Base-by-base conservation (phyloP, 1,139 yeast species). In the Sporopachydermia cereana region DNA sequence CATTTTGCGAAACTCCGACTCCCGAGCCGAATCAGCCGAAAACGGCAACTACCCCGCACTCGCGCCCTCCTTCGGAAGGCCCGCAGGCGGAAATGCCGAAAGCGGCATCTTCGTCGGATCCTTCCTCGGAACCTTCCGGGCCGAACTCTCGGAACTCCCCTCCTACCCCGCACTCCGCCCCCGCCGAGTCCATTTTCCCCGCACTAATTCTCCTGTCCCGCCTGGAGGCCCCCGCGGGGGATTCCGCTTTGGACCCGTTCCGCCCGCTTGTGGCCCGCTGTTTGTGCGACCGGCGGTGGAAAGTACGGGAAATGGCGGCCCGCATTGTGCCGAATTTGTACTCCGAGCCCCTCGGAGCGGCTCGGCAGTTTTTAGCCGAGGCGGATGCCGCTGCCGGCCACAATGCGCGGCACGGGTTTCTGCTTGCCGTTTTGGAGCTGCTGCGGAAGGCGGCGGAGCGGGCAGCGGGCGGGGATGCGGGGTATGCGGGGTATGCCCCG, bases 291-390 rank as follows among this genome's bases (percentile, higher is more conserved):
- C 64, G 62, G 43, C 67, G 71, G 46, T 89, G 96, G 96, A 86
- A 85, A 54, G 72, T 89, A 2, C 71, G 98, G 49, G 95, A 88
- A 57, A 74, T 84, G 74, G 81, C 94, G 0, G 86, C 96, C 0
- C 69, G 81, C 56, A 75, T 88, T 2, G 56, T 85, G 1, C 74
- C 81, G 0, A 64, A 80, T 0, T 62, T 83, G 48, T 60, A 70
- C 2, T 58, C 63, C 7, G 59, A 61, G 21, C 61, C 57, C 1
- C 52, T 58, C n/a, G 57, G 55, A 31, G 48, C 59, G 1, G 47
- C 53, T 17, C 46, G 50, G 2, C 44, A 55, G 21, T 25, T 56
- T 1, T 48, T 54, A 22, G 41, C 54, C 5, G 23, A 24, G 5
- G 39, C 42, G 5, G 53, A 54, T 12, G 43, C 54, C 3, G 47